Percentiles rank a stretch among this genome's conserved stretches.
These are phyloP conservation scores for Fusarium sp. DNA, from an alignment of 2,329 filamentous ascomycete species.

Conservation along the genomic window DNA sequence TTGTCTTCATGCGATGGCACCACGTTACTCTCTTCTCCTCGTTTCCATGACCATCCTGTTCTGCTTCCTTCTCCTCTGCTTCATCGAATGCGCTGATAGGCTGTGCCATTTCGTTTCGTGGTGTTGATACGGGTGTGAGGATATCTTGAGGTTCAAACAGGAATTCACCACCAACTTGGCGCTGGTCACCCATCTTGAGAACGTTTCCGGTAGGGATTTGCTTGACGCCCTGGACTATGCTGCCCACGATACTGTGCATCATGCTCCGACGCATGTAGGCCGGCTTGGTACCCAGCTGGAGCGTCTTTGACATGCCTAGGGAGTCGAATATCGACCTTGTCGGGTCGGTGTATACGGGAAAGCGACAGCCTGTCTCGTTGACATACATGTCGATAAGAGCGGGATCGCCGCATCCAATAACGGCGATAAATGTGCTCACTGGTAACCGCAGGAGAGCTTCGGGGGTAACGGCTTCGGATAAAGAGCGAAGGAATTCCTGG, in stretches of 20 bases:
- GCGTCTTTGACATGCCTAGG: constrained; percentile 76
- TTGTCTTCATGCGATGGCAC: constrained; percentile 86
- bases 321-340: constrained; percentile 73
- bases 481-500: constrained; percentile 77
- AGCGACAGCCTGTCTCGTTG: constrained; percentile 72
- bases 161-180: constrained; percentile 82
- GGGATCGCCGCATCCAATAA: constrained; percentile 80
- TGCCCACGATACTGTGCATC: constrained; percentile 62
- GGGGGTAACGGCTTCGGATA: constrained; percentile 70
- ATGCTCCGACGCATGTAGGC: constrained; percentile 72
- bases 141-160: constrained; percentile 72
- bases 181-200: constrained; percentile 73
- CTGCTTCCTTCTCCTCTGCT: constrained; percentile 8
- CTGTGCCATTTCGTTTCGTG: constrained; percentile 52
- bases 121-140: constrained; percentile 60
- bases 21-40: constrained; percentile 76
- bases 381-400: constrained; percentile 76
- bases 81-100: constrained; percentile 40
- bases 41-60: constrained; percentile 32
- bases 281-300: constrained; percentile 70
- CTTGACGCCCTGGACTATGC: constrained; percentile 71
- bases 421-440: constrained; percentile 71
- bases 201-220: constrained; percentile 69
- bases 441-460: constrained; percentile 63
- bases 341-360: constrained; percentile 83